phyloP scores from a whole-genome alignment of 2,329 filamentous ascomycete genomes.

The Pseudogymnoascus sp. region DNA sequence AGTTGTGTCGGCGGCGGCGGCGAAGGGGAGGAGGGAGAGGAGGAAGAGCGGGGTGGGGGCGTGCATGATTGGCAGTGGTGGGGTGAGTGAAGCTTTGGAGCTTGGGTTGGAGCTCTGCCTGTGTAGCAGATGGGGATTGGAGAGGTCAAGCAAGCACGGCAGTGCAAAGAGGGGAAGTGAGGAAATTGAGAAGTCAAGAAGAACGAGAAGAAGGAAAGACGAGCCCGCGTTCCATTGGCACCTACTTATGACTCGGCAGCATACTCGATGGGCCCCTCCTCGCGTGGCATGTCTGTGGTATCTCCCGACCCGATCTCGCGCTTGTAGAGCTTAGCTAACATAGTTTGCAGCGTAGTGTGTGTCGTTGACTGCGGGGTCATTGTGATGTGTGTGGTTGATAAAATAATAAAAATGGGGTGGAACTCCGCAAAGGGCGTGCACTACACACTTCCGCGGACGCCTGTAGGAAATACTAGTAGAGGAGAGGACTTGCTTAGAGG shows the following conservation, averaged over 20 bases:
- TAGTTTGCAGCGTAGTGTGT: not conserved
- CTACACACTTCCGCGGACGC: not conserved
- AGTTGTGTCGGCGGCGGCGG: constrained; percentile 25
- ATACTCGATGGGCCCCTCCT: not conserved
- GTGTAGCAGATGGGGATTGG: not conserved
- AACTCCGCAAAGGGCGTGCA: not conserved
- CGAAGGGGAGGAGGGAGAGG: constrained; percentile 32
- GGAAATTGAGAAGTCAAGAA: not conserved
- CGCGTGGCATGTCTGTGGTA: not conserved
- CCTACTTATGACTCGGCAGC: not conserved
- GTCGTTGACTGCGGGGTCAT: not conserved
- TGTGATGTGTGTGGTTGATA: not conserved
- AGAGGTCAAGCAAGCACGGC: not conserved
- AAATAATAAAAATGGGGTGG: not conserved
- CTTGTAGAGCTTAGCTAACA: not conserved
- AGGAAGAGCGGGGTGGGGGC: constrained; percentile 32
- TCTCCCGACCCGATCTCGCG: not conserved
- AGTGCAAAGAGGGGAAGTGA: not conserved
- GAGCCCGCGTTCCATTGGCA: not conserved
- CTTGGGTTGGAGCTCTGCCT: not conserved
- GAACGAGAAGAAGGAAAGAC: not conserved
- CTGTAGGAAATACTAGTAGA: not conserved
- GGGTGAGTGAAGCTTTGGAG: not conserved
- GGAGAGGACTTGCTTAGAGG: not conserved
- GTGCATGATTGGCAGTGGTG: not conserved